Base-by-base conservation (phyloP, 768 basidiomycete genomes). In the Phallus indusiatus region DNA sequence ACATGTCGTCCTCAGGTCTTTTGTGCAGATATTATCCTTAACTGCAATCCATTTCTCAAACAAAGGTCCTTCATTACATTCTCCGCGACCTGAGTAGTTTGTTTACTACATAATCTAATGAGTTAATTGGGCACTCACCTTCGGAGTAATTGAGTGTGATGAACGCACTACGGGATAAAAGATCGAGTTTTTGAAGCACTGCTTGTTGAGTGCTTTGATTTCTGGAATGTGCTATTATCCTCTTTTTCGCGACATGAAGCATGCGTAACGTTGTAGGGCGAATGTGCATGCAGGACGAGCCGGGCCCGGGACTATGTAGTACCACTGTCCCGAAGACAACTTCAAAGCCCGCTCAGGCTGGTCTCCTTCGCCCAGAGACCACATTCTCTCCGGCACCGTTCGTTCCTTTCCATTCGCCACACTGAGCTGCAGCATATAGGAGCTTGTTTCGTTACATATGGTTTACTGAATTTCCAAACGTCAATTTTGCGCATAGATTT, bases 11-110 rank as follows among this genome's bases (percentile, higher is more conserved):
- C 82, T 81, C 65, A 85, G 75, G 1, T 72, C 71, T 0, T 68
- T 61, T 0, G 89, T 90, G 54, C 85, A 85, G 57, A 97, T 93
- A 66, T 90, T 92, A 64, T 94, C 92, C 71, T 97, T 96, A 53
- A 95, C 71, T 0, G 84, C 90, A 4, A 95, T 71, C 2, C 77
- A 70, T 53, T 80, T 64, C n/a, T 72, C 77, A 17, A 64, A 61
- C 18, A 84, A 68, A 2, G 74, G 62, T 0, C 67, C 67, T 28
- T 68, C 62, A 7, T 53, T 55, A 36, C 42, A 42, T 14, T 42
- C 42, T 14, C n/a, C 12, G 12, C 12, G 42, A 3, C 42, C 42
- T 42, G 42, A 5, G n/a, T 10, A 14, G 4, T 10, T 42, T 42
- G 9, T 42, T n/a, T 42, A 12, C 14, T 42, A 14, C 42, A 42